phyloP scores from a whole-genome alignment of 495 filamentous ascomycete genomes.

The Tuber aestivum region DNA sequence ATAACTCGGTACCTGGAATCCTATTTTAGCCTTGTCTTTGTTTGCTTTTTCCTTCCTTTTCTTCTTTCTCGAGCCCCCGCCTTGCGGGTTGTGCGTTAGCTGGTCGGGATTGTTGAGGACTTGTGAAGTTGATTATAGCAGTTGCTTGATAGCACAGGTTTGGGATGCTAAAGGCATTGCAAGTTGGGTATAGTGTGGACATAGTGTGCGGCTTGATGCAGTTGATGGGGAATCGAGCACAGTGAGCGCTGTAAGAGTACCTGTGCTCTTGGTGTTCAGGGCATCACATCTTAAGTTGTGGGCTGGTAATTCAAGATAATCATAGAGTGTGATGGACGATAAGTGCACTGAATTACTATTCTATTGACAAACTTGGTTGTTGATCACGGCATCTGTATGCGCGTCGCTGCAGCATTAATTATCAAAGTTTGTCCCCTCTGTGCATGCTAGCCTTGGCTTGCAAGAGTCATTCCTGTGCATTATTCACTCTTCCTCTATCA shows the following conservation, averaged over 20 bases:
- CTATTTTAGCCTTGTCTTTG: not conserved
- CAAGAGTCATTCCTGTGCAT: too few relatives aligned
- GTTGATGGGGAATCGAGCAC: not conserved
- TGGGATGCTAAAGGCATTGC: not conserved
- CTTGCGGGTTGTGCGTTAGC: not conserved
- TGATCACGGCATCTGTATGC: too few relatives aligned
- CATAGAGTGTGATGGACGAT: not conserved
- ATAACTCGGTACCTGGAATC: not conserved
- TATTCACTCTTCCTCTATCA: too few relatives aligned
- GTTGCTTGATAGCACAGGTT: too few relatives aligned
- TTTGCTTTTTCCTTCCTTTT: not conserved
- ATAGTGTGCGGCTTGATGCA: not conserved
- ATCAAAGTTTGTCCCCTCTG: too few relatives aligned
- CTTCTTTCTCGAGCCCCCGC: not conserved
- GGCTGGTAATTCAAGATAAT: not conserved
- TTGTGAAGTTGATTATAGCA: not conserved
- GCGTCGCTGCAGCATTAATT: too few relatives aligned
- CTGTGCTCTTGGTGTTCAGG: not conserved
- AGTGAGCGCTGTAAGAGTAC: not conserved
- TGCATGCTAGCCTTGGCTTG: too few relatives aligned
- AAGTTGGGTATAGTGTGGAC: not conserved
- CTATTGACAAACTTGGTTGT: too few relatives aligned
- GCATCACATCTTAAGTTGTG: not conserved
- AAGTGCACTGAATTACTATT: too few relatives aligned
- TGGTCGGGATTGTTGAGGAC: not conserved